Evolutionary conservation across 179 eudicot species (phyloP), one percentile per base, ranked within the genome.

Genomic region (Corrigiola litoralis): DNA sequence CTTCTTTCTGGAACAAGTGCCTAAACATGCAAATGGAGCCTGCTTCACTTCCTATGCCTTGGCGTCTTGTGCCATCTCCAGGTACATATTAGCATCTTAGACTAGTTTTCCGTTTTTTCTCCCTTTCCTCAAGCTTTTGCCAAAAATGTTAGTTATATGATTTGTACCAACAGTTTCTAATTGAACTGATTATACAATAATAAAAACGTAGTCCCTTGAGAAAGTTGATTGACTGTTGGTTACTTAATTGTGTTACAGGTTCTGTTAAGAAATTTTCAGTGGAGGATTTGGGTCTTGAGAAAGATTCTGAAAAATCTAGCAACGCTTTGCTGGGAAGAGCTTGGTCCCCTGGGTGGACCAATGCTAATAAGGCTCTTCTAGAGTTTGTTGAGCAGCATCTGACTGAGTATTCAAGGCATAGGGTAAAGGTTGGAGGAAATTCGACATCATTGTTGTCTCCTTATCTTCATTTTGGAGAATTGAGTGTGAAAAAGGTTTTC

Each of bases 291-390:
- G 95, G 87, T 47, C 96, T 94, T 29, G 99, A 94, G 79, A 69
- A 94, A 58, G 96, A 87, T 66, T 71, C 80, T 9, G 97, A 94
- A 69, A 88, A 91, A 71, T 63, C 96, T 12, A 94, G 97, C 70
- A 94, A 94, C 51, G 97, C 92, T 28, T 75, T 94, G 67, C 67
- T 94, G n/a, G 89, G 97, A 74, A 79, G 95, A 78, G 96, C 85
- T 40, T 94, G 99, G 99, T 77, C 82, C 28, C 99, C 99, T 0
- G 99, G 99, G 58, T 94, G 97, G 96, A 69, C 79, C 76, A 79
- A 78, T 67, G 99, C 97, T 14, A 81, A 94, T 64, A 88, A 85
- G 71, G 88, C 87, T 37, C 77, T 91, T 37, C 68, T 69, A 16
- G 94, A 89, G 50, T 94, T 88, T 68, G 55, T 85, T 2, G 97